These are phyloP conservation scores for Suillus variegatus DNA, from an alignment of 768 basidiomycete species.

Conservation along the genomic window DNA sequence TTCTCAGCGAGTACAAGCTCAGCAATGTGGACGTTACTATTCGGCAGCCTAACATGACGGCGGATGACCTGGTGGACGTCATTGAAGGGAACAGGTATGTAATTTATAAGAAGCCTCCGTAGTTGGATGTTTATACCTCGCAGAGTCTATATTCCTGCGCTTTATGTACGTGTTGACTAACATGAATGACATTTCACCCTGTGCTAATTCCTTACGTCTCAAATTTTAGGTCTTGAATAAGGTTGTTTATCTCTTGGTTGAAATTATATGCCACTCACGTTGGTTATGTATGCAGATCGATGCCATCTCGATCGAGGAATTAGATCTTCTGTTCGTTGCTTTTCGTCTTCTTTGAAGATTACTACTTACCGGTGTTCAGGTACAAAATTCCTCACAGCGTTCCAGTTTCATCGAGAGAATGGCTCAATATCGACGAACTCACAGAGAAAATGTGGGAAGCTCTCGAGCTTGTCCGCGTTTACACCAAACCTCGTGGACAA, in stretches of 20 bases:
- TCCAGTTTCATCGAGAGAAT: constrained; percentile 89
- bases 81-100: constrained; percentile 88
- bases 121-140: constrained; percentile 4
- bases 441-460: constrained; percentile 92
- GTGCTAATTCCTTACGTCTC: constrained; percentile 1
- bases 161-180: constrained; percentile 63
- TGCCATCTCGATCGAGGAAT: constrained; percentile 97
- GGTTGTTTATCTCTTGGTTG: constrained; percentile 39
- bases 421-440: constrained; percentile 97
- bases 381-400: constrained; percentile 97
- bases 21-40: constrained; percentile 92
- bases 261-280: constrained; percentile 4
- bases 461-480: constrained; percentile 90
- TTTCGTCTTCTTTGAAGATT: not conserved
- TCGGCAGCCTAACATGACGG: constrained; percentile 86
- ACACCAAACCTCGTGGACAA: constrained; percentile 93
- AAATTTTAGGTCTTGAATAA: constrained; percentile 73
- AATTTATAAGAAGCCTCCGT: not conserved
- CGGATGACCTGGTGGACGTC: constrained; percentile 96
- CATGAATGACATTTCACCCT: not conserved
- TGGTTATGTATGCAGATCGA: constrained; percentile 66
- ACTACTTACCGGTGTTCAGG: constrained; percentile 31
- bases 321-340: constrained; percentile 75
- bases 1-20: constrained; percentile 89
- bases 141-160: constrained; percentile 90